Conservation (phyloP, 176 grass and related monocot genomes). For the Canna indica region DNA sequence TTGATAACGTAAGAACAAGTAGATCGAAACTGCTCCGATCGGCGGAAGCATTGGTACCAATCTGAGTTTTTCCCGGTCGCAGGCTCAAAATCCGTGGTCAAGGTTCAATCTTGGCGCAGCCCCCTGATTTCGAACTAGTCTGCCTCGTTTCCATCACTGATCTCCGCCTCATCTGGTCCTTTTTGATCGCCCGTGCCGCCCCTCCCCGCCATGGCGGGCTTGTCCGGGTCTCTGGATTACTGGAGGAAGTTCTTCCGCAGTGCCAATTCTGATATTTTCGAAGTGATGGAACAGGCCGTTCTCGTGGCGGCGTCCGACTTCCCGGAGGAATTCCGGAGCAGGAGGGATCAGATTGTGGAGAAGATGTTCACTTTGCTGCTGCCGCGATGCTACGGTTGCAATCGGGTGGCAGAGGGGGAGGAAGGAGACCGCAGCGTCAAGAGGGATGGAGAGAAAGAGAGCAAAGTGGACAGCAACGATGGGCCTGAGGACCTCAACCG, state of each 20-base stretch:
- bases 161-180: neutral
- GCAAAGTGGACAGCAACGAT: conserved; percentile 1
- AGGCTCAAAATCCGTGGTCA: neutral
- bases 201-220: neutral
- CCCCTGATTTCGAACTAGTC: neutral
- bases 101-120: neutral
- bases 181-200: neutral
- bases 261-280: conserved; percentile 39
- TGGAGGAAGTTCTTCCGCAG: conserved; percentile 57
- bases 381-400: conserved; percentile 14
- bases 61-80: neutral
- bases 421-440: conserved; percentile 52
- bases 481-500: conserved; percentile 12
- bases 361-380: conserved; percentile 46
- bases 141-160: neutral
- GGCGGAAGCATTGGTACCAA: neutral
- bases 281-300: conserved; percentile 52
- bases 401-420: neutral
- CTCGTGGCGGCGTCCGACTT: conserved; percentile 39
- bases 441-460: conserved; percentile 9
- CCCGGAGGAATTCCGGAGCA: conserved; percentile 30
- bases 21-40: neutral
- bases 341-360: conserved; percentile 55
- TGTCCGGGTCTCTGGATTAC: conserved; percentile 42
- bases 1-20: neutral